Percentiles rank a stretch among this genome's conserved stretches.
Conservation (phyloP, 495 filamentous ascomycete genomes). For the Trichoderma erinaceum region DNA sequence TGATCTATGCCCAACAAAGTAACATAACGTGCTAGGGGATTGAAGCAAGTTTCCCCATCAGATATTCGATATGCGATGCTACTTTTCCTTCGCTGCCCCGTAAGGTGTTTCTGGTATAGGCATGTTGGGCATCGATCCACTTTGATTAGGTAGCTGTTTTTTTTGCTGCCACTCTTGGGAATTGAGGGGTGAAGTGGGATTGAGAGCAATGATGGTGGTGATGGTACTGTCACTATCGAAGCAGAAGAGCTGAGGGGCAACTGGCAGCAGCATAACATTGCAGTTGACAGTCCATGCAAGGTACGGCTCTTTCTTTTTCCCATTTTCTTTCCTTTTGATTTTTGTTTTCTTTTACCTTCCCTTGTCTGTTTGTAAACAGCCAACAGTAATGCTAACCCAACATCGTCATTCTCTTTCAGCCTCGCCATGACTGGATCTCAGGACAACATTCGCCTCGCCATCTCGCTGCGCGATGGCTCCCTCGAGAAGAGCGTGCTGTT, state of each 20-base stretch:
- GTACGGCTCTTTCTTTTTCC: too few relatives aligned
- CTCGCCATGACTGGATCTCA: neutral
- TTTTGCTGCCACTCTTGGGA: neutral
- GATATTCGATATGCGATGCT: neutral
- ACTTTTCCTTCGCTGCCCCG: neutral
- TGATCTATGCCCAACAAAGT: neutral
- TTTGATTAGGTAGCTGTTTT: neutral
- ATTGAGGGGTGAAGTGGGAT: neutral
- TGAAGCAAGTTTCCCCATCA: neutral
- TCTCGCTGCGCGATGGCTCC: neutral
- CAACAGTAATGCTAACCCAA: neutral
- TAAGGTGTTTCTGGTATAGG: neutral
- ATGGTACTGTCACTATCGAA: too few relatives aligned
- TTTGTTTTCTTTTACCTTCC: neutral
- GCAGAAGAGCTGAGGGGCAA: neutral
- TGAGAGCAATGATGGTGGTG: neutral
- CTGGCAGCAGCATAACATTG: neutral
- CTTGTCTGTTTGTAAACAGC: neutral
- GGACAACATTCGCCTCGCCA: neutral
- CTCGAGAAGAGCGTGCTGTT: slow-evolving; percentile 12
- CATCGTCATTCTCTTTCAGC: neutral
- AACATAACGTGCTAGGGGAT: neutral
- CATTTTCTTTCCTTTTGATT: neutral
- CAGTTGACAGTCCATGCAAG: neutral
- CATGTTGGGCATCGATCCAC: neutral